phyloP scores from a whole-genome alignment of 768 basidiomycete species.

The Tricholoma hemisulphureum region DNA sequence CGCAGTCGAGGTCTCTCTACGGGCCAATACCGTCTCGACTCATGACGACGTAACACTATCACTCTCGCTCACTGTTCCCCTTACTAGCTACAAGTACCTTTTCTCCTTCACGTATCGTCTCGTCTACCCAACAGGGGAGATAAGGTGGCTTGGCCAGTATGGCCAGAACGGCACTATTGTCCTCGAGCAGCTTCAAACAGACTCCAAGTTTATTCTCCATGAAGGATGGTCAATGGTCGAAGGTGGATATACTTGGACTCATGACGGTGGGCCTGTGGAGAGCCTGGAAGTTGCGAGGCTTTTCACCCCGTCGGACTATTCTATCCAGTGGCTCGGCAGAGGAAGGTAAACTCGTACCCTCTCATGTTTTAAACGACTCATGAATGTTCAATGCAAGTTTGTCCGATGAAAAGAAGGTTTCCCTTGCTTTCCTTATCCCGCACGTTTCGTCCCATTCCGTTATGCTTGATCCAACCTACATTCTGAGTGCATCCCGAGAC shows the following conservation, averaged over 20 bases:
- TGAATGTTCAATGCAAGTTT: slow-evolving; percentile 5
- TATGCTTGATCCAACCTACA: slow-evolving; percentile 25
- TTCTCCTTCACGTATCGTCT: slow-evolving; percentile 53
- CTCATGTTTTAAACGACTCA: background rate
- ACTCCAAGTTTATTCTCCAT: slow-evolving; percentile 21
- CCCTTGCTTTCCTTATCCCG: slow-evolving; percentile 34
- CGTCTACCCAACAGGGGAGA: slow-evolving; percentile 39
- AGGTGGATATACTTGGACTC: slow-evolving; percentile 5
- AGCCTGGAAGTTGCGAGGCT: slow-evolving; percentile 19
- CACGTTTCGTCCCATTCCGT: slow-evolving; percentile 13
- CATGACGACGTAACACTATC: slow-evolving; percentile 8
- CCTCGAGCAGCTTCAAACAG: slow-evolving; percentile 20
- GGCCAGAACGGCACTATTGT: slow-evolving; percentile 43
- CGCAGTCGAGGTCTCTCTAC: background rate
- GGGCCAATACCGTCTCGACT: background rate
- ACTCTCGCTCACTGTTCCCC: slow-evolving; percentile 13
- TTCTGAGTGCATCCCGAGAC: slow-evolving; percentile 29
- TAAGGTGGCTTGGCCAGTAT: slow-evolving; percentile 47
- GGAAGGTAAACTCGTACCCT: slow-evolving; percentile 19
- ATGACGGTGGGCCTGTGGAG: slow-evolving; percentile 1
- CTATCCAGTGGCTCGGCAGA: slow-evolving; percentile 18
- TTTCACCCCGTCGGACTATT: slow-evolving; percentile 21
- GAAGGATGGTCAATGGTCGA: slow-evolving; percentile 19
- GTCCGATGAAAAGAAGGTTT: slow-evolving; percentile 21
- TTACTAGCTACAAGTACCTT: background rate